Evolutionary conservation across 495 filamentous ascomycete species (phyloP).

Genomic region (Aspergillus asperescens): DNA sequence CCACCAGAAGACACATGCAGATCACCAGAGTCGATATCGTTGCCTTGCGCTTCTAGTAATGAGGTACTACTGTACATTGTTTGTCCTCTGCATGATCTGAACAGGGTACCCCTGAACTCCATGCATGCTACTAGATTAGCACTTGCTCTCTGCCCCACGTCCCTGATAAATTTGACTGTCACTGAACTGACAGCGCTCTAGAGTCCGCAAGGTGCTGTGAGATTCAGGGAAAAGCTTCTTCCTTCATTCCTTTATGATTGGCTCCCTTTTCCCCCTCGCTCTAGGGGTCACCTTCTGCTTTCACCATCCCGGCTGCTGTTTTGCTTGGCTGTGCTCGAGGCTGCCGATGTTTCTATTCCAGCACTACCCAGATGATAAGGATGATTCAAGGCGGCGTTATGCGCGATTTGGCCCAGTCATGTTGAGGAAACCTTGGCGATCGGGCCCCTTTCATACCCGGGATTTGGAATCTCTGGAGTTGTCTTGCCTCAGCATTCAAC

Average conservation of each 20-base stretch:
- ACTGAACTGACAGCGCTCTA: not conserved
- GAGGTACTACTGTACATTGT: not conserved
- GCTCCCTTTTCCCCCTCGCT: slow-evolving; percentile 1
- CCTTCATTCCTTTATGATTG: not conserved
- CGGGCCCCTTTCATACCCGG: not conserved
- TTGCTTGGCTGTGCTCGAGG: not conserved
- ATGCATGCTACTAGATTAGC: slow-evolving; percentile 12
- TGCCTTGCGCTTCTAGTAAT: not conserved
- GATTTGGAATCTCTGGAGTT: not conserved
- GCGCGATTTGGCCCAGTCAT: not conserved
- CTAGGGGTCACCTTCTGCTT: slow-evolving; percentile 4
- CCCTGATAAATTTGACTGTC: not conserved
- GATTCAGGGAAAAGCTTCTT: slow-evolving; percentile 1
- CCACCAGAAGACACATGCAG: not conserved
- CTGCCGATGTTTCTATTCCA: not conserved
- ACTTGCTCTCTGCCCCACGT: slow-evolving; percentile 8
- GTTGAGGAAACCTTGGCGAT: not conserved
- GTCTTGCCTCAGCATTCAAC: not conserved
- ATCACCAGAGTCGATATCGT: not conserved
- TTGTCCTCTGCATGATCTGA: not conserved
- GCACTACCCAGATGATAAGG: not conserved
- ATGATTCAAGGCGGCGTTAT: not conserved
- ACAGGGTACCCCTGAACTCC: slow-evolving; percentile 11
- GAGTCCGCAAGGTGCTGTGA: not conserved
- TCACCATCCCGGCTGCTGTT: not conserved